Evolutionary conservation across 139 green algal species (phyloP), one percentile per base, ranked within the genome.

Genomic region (Chlamydomonas sphaeroides): DNA sequence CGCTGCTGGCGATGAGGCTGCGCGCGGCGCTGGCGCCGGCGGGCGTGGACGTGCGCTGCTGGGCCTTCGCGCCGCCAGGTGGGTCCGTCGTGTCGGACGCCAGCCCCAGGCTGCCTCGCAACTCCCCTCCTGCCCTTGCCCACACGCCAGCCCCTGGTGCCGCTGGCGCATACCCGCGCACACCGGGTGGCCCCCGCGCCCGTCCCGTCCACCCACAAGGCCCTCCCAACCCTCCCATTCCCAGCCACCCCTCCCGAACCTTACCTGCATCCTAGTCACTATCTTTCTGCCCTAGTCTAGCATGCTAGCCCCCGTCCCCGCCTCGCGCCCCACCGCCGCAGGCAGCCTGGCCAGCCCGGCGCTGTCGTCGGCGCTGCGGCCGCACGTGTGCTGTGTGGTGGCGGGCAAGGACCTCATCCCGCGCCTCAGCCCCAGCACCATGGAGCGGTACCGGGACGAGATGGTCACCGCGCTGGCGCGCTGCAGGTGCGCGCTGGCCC

Each of bases 391-490:
- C 11, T 85, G 72, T 48, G 80, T 90, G 38, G 83, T 93, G 35
- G 82, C 87, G 17, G 92, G 91, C 48, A 91, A 88, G 67, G 91
- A 94, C 79, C 88, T 90, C 84, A 90, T 94, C 28, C 92, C 92
- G 10, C 88, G 92, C 25, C 85, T 96, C 30, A 91, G 88, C 25
- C 68, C 91, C n/a, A 79, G 51, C 38, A 80, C 30, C 39, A 61
- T 80, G 74, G 74, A 80, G 74, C 57, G 74, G 6, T 70, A 71
- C 38, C 74, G 74, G 15, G 74, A 80, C 39, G 74, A 80, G 59
- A 80, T 80, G 74, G 42, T 80, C 59, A 80, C 74, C 14, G 59
- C 74, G 20, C 74, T 80, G 57, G 74, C 74, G 17, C 45, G 74
- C 18, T 80, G 74, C 74, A 80, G 72, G 72, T 80, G 30, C 11